Evolutionary conservation across 2,329 filamentous ascomycete genomes (phyloP), one percentile per base, ranked within the genome.

Genomic region (Sporothrix pseudoabietina): DNA sequence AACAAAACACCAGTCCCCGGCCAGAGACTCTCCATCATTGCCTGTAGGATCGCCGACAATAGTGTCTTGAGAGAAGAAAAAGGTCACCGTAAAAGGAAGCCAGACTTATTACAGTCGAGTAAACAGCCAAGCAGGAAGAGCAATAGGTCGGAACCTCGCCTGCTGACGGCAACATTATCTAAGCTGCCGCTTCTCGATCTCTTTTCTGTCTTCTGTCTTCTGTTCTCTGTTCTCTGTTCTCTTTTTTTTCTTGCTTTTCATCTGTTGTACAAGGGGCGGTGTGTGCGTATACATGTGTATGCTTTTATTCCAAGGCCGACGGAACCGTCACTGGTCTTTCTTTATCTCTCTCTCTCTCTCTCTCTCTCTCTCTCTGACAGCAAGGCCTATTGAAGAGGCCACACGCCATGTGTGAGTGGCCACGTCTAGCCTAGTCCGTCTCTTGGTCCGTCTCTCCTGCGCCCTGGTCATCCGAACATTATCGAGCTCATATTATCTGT

Each of bases 391-490:
- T 49, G 26, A n/a, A 9, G n/a, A 47, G 39, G 35, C 61, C 61
- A 65, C 14, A 19, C 14, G 44, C 44, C 14, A 19, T 49, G 44
- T 49, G 44, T 49, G 44, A 16, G 44, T 49, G 44, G 14, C 44
- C 44, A 49, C 44, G 44, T 49, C 16, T 44, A n/a, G n/a, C 4
- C 22, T 65, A n/a, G 39, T 65, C 61, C 10, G 41, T 49, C 65
- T 35, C 44, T 44, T 68, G 65, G 44, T 35, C 41, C 32, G 30
- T 19, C 30, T 30, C 55, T 35, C 55, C 14, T 39, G 22, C 44
- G 66, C 49, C 66, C 66, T 41, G 47, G 66, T 69, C 66, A 55
- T 69, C 66, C 66, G 66, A 69, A 69, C 66, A 69, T 41, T 55
- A 55, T 30, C 47, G 26, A 26, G 26, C 26, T 26, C 26, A 26